Conservation (phyloP, 1,284 basidiomycete species). For the Ustilago tritici region DNA sequence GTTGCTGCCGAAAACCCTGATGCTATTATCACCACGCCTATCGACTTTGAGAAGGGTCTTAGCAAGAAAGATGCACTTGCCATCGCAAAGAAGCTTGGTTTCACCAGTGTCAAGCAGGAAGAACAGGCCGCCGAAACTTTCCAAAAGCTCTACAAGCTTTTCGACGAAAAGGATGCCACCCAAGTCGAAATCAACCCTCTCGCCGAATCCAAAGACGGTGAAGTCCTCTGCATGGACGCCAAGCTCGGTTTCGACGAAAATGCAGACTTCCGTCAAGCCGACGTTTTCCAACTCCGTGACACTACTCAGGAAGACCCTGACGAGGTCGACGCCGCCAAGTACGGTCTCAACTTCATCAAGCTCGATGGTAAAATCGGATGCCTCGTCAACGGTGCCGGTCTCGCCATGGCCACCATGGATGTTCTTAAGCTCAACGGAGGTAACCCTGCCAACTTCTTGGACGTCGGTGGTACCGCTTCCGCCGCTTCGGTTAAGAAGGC, state of each 20-base stretch:
- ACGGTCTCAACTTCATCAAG: constrained; percentile 98
- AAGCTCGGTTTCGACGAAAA: constrained; percentile 99
- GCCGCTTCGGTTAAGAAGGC: constrained; percentile 99
- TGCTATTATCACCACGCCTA: constrained; percentile 95
- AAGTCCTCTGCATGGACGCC: constrained; percentile 99
- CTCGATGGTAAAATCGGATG: constrained; percentile 98
- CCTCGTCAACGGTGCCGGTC: constrained; percentile 96
- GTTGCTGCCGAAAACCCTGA: constrained; percentile 96
- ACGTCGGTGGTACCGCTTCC: constrained; percentile 96
- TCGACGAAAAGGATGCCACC: constrained; percentile 98
- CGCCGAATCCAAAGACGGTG: constrained; percentile 92
- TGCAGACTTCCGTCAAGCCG: constrained; percentile 95
- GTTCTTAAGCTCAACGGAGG: constrained; percentile 80
- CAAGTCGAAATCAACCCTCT: constrained; percentile 99
- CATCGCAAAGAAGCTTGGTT: constrained; percentile 90
- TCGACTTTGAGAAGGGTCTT: constrained; percentile 88
- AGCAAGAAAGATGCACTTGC: constrained; percentile 79
- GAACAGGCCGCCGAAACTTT: constrained; percentile 92
- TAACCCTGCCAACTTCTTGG: constrained; percentile 97
- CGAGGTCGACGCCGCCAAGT: constrained; percentile 82
- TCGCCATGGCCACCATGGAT: constrained; percentile 99
- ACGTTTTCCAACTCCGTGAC: constrained; percentile 90
- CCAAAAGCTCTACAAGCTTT: constrained; percentile 93
- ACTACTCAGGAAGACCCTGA: constrained; percentile 94
- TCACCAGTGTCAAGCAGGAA: constrained; percentile 80